These are phyloP conservation scores for Colletotrichum sp. DNA, from an alignment of 2,329 filamentous ascomycete genomes.

Conservation along the genomic window DNA sequence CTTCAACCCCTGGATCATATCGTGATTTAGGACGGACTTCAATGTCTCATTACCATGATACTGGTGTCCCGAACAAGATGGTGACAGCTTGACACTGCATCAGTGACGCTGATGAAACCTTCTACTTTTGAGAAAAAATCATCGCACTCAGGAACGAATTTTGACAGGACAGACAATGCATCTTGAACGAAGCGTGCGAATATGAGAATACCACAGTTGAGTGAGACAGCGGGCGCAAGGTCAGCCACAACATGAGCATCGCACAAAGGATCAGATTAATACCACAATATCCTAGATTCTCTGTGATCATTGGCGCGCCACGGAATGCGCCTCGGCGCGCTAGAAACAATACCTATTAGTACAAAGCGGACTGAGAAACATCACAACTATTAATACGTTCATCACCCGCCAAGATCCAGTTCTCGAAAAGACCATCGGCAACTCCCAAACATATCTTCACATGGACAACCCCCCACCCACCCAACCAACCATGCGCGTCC, in stretches of 20 bases:
- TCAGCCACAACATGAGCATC: background rate
- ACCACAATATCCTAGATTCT: background rate
- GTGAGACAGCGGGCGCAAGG: background rate
- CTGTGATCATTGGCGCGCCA: background rate
- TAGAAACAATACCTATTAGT: background rate
- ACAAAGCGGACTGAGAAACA: background rate
- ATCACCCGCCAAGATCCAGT: background rate
- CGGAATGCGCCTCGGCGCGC: background rate
- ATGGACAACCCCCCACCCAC: background rate
- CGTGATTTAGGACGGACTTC: background rate
- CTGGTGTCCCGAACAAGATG: background rate
- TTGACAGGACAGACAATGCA: background rate
- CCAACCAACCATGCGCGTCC: background rate
- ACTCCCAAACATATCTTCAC: rapidly evolving
- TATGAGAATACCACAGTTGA: background rate
- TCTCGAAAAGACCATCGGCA: no score
- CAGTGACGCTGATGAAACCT: background rate
- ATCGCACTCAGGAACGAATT: background rate
- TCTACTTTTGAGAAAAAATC: background rate
- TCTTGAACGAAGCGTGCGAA: background rate
- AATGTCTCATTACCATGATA: background rate
- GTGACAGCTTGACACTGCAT: background rate
- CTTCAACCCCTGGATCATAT: background rate
- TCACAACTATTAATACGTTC: background rate
- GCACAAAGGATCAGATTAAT: background rate